These are phyloP conservation scores for Barnettozyma pratensis DNA, from an alignment of 805 yeast genomes.

Conservation along the genomic window DNA sequence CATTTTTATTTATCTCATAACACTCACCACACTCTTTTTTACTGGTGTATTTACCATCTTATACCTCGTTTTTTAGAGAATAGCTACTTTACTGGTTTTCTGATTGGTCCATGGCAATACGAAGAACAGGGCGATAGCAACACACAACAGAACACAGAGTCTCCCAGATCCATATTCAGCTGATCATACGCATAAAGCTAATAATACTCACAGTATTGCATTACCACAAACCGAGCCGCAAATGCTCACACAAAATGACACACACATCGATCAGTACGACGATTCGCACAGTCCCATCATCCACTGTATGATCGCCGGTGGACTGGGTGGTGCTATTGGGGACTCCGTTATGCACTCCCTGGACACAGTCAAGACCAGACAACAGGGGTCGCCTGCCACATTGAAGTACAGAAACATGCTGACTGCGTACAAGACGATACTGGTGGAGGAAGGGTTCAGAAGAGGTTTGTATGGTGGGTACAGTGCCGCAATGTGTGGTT, in stretches of 20 bases:
- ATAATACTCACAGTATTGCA: too few relatives aligned
- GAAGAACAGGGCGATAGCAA: too few relatives aligned
- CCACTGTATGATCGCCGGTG: conserved; percentile 81
- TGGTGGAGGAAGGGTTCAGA: conserved; percentile 75
- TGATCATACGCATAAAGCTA: too few relatives aligned
- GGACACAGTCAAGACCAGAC: conserved; percentile 95
- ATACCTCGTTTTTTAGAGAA: too few relatives aligned
- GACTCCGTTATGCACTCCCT: conserved; percentile 92
- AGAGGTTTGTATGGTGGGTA: conserved; percentile 92
- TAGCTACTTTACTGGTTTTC: too few relatives aligned
- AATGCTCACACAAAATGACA: conserved; percentile 14
- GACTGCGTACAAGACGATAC: conserved; percentile 70
- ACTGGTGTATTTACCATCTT: too few relatives aligned
- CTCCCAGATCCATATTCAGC: too few relatives aligned
- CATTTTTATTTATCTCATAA: too few relatives aligned
- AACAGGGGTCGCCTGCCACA: conserved; percentile 82
- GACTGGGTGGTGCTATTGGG: conserved; percentile 90
- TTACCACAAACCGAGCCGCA: background rate
- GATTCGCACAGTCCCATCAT: conserved; percentile 35
- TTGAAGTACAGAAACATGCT: conserved; percentile 69
- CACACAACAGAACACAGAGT: too few relatives aligned
- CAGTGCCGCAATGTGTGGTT: conserved; percentile 86
- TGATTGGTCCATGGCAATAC: too few relatives aligned
- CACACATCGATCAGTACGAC: conserved; percentile 9
- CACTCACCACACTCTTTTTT: too few relatives aligned